Base-by-base conservation (phyloP, 1,139 yeast genomes). In the Magnusiomyces suaveolens region DNA sequence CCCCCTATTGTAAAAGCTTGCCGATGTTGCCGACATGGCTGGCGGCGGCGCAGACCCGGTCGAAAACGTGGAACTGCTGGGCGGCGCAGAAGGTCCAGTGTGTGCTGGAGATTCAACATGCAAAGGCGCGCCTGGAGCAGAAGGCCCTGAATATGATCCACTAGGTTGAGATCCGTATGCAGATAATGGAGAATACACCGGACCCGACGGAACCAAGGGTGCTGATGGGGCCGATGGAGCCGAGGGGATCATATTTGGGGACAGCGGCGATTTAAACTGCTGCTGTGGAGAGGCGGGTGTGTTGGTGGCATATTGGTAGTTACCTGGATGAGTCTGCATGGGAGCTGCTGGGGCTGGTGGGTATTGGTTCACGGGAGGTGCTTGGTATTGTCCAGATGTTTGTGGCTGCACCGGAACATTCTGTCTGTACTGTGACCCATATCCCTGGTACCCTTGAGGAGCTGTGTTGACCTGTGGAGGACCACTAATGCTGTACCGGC, bases 201-300 rank as follows among this genome's bases (percentile, higher is more conserved):
- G 41, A 16, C 16, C n/a, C n/a, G 36, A 8, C 8, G 36, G 36
- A 32, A 14, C 75, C 41, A 77, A 75, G 60, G 77, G 73, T 52
- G 60, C 58, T 20, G 44, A 20, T 41, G 44, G 44, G 18, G 16
- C 74, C 41, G 78, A 75, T 60, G 76, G 73, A 52, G 59, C 58
- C 36, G 36, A 12, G 36, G 36, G 36, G 12, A 29, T 29, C 36
- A 29, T 18, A 38, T 38, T 38, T 10, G 43, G 43, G n/a, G 43
- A 8, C 43, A 38, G n/a, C n/a, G 43, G 43, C 16, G 43, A 10
- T n/a, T n/a, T 43, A 63, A 63, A 55, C 59, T 72, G 32, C 73
- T 69, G 50, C 72, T 73, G 20, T 36, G 71, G 69, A 48, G 54
- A 64, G 25, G 65, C 64, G 32, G 53, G 51, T 18, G 58, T 55